Evolutionary conservation across 495 filamentous ascomycete genomes (phyloP).

Genomic region (Massariosphaeria phaeospora): DNA sequence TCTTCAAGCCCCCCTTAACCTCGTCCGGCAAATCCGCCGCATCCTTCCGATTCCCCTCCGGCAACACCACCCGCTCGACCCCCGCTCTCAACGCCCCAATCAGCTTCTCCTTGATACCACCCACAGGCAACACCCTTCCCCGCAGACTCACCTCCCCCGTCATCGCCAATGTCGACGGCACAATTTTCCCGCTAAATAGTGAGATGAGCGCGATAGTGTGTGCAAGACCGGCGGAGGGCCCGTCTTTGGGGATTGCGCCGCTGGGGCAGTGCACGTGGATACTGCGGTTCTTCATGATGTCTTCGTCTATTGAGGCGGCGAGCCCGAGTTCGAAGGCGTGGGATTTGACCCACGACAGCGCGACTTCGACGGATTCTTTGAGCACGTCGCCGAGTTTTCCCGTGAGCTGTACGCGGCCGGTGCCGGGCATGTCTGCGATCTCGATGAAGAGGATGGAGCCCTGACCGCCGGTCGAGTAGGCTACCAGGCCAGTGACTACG

Average conservation of each 20-base stretch:
- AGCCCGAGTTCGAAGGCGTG: conserved; percentile 90
- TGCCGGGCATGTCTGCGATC: conserved; percentile 94
- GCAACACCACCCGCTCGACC: conserved; percentile 89
- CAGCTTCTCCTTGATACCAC: conserved; percentile 97
- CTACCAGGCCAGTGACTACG: conserved; percentile 94
- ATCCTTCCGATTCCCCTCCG: conserved; percentile 86
- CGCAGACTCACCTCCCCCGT: conserved; percentile 90
- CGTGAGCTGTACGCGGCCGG: conserved; percentile 89
- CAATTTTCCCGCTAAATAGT: conserved; percentile 79
- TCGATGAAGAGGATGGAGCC: conserved; percentile 98
- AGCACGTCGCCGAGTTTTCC: conserved; percentile 97
- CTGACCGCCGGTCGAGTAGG: conserved; percentile 89
- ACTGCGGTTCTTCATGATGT: conserved; percentile 93
- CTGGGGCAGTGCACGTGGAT: conserved; percentile 96
- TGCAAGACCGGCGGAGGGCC: conserved; percentile 81
- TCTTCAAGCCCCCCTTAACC: conserved; percentile 80
- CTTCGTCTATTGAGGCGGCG: conserved; percentile 70
- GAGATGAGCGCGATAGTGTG: conserved; percentile 92
- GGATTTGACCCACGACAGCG: conserved; percentile 91
- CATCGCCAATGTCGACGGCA: conserved; percentile 93
- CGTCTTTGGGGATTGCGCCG: conserved; percentile 92
- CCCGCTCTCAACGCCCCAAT: conserved; percentile 91
- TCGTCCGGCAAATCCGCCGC: conserved; percentile 87
- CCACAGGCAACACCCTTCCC: conserved; percentile 82
- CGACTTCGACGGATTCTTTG: conserved; percentile 95